Percentiles rank a stretch among this genome's conserved stretches.
phyloP scores from a whole-genome alignment of 768 basidiomycete genomes.

The Russula foetens region DNA sequence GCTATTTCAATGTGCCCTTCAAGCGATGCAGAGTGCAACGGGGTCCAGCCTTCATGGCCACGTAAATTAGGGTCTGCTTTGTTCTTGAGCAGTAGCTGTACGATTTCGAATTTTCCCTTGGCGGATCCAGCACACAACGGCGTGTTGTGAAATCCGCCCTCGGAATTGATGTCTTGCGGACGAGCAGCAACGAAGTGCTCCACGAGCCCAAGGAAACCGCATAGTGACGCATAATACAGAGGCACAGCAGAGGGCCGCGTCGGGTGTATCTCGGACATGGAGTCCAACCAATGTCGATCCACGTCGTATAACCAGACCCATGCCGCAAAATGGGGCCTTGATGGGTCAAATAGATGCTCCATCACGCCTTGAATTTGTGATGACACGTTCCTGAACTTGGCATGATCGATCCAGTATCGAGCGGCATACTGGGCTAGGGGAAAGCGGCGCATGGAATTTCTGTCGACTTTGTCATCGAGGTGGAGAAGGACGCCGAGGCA shows the following conservation, averaged over 20 bases:
- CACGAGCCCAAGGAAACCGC: neutral
- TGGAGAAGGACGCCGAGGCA: too few relatives aligned
- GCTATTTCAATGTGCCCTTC: neutral
- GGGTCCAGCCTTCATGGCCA: neutral
- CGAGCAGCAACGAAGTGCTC: neutral
- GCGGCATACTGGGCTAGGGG: neutral
- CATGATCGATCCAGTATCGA: slow-evolving; percentile 2
- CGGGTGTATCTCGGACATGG: neutral
- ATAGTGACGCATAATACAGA: neutral
- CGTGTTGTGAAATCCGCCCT: neutral
- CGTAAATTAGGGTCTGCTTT: neutral
- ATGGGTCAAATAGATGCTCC: neutral
- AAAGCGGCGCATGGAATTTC: neutral
- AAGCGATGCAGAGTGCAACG: neutral
- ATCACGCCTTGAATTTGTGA: neutral
- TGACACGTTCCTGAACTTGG: neutral
- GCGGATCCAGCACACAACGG: neutral
- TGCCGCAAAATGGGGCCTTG: neutral
- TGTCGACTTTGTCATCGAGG: neutral
- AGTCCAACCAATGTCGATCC: neutral
- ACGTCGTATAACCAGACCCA: slow-evolving; percentile 5
- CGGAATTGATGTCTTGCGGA: neutral
- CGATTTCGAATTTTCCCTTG: neutral
- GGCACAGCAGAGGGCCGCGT: neutral
- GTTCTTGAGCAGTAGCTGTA: neutral